A percentile compares a stretch with the other conserved stretches of the same genome.
Conservation (phyloP, 768 basidiomycete genomes). For the Russula brevipes region DNA sequence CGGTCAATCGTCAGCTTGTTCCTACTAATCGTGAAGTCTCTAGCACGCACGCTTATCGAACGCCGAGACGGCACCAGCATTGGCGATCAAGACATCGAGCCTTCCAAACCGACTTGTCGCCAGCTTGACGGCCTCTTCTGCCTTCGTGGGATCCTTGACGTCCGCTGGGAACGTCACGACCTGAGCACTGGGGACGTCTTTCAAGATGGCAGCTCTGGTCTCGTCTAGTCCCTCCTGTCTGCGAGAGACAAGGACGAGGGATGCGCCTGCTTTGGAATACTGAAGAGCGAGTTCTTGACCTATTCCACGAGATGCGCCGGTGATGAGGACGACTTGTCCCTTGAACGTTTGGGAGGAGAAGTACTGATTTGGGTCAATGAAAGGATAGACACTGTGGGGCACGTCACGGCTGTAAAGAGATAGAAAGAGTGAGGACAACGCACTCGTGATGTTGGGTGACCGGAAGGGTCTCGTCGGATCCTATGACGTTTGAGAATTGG, state of each 20-base stretch:
- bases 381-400: not conserved
- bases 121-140: conserved; percentile 27
- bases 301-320: conserved; percentile 31
- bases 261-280: conserved; percentile 31
- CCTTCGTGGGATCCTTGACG: conserved; percentile 25
- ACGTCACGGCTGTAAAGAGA: not conserved
- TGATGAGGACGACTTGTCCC: conserved; percentile 30
- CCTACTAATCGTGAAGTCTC: no score
- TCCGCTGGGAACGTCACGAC: conserved; percentile 29
- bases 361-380: conserved; percentile 28
- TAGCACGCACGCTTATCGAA: not conserved
- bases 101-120: conserved; percentile 28
- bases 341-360: conserved; percentile 21
- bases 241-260: conserved; percentile 28
- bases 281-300: conserved; percentile 28
- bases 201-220: conserved; percentile 26
- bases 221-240: conserved; percentile 24
- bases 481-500: not conserved
- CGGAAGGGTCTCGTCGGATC: not conserved
- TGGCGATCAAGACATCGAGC: conserved; percentile 31
- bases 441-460: not conserved
- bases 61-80: conserved; percentile 25
- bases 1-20: not conserved
- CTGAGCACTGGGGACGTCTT: conserved; percentile 8
- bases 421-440: not conserved